Conservation (phyloP, 495 filamentous ascomycete species). For the Evernia prunastri region DNA sequence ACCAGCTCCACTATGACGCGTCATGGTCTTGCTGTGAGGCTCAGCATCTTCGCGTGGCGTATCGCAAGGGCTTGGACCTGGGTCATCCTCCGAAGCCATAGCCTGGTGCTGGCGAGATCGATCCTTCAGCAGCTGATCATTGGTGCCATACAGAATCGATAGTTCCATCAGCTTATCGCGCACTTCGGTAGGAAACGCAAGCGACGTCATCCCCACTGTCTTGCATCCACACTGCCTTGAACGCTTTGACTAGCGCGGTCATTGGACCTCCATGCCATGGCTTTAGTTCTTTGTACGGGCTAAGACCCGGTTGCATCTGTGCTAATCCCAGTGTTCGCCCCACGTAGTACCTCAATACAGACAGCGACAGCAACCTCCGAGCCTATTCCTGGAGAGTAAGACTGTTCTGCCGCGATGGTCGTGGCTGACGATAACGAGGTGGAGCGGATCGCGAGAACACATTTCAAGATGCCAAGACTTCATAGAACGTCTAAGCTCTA, state of each 20-base stretch:
- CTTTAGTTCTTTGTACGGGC: background rate
- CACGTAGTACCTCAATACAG: constrained; percentile 3
- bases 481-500: background rate
- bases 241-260: constrained; percentile 8
- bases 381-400: background rate
- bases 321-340: constrained; percentile 1
- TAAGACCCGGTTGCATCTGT: background rate
- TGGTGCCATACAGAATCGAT: background rate
- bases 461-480: background rate
- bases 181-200: background rate
- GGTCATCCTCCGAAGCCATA: too few relatives aligned
- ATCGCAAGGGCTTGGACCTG: too few relatives aligned
- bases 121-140: background rate
- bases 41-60: too few relatives aligned
- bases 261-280: constrained; percentile 2
- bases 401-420: background rate
- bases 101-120: background rate
- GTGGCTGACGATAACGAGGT: background rate
- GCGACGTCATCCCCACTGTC: background rate
- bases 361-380: background rate
- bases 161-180: background rate
- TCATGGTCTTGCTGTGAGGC: too few relatives aligned
- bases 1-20: too few relatives aligned
- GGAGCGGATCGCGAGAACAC: background rate
- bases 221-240: background rate